Percentiles rank a stretch among this genome's conserved stretches.
phyloP scores from a whole-genome alignment of 768 basidiomycete species.

The Sarcomyxa edulis region DNA sequence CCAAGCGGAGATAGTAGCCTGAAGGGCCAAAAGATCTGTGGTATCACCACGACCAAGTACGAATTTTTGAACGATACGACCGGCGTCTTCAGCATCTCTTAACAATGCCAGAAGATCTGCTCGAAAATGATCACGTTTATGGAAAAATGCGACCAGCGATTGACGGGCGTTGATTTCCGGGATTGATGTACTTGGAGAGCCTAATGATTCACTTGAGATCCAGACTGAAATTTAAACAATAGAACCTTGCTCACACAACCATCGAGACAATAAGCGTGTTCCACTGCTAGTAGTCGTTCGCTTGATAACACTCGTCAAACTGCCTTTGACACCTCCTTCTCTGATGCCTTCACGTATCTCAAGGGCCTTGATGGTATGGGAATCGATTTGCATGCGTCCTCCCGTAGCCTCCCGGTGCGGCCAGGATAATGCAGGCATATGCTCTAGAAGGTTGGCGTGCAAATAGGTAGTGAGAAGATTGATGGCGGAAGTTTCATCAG shows the following conservation, averaged over 20 bases:
- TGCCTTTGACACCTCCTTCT: slow-evolving; percentile 72
- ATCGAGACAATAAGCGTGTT: slow-evolving; percentile 65
- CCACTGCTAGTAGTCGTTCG: slow-evolving; percentile 77
- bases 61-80: slow-evolving; percentile 75
- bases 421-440: slow-evolving; percentile 60
- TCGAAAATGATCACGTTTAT: slow-evolving; percentile 53
- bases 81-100: slow-evolving; percentile 58
- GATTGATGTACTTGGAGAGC: slow-evolving; percentile 78
- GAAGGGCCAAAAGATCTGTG: slow-evolving; percentile 61
- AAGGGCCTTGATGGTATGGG: slow-evolving; percentile 83
- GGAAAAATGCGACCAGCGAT: slow-evolving; percentile 71
- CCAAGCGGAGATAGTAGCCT: slow-evolving; percentile 60
- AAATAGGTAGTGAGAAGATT: slow-evolving; percentile 61
- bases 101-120: slow-evolving; percentile 56
- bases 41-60: slow-evolving; percentile 61
- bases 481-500: slow-evolving; percentile 51
- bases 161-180: slow-evolving; percentile 70
- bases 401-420: slow-evolving; percentile 52
- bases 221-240: slow-evolving; percentile 17
- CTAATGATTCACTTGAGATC: slow-evolving; percentile 32
- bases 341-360: slow-evolving; percentile 74
- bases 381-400: slow-evolving; percentile 82
- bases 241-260: slow-evolving; percentile 65
- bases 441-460: slow-evolving; percentile 64
- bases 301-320: slow-evolving; percentile 68